Base-by-base conservation (phyloP, 306 rosid genomes). In the Gastrolobium villosum region DNA sequence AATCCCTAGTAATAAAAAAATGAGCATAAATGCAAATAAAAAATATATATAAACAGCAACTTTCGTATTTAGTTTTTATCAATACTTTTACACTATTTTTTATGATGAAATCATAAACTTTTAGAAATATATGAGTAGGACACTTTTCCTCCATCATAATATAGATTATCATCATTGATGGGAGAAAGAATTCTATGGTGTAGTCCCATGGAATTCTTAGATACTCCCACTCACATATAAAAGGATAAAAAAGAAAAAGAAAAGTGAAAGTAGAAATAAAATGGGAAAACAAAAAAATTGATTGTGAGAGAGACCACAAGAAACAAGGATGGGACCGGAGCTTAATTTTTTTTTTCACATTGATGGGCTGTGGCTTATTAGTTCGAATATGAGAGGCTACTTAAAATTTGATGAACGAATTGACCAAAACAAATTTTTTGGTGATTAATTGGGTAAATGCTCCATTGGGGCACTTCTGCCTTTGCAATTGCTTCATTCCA, bases 351-450 rank as follows among this genome's bases (percentile, higher is more conserved):
- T n/a, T n/a, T n/a, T n/a, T n/a, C n/a, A n/a, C n/a, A 5, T 34
- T 34, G 49, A 60, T 74, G 60, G 57, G 9, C 31, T 4, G 37
- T 1, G 6, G 57, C 26, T 30, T 28, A 72, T 56, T 14, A 72
- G 15, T 20, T 39, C 28, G 43, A 50, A 35, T 46, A 54, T 39
- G 40, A 57, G 40, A 57, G 78, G 26, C 39, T 63, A 20, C 52
- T 48, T 32, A 10, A 35, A 48, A 75, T 6, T 61, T 75, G 79
- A 61, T 35, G 70, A 46, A 3, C 5, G 9, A 45, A 45, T 65
- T 67, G 56, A 67, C 56, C 41, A 67, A 66, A 41, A 10, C 40
- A 44, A 5, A 28, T 0, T 40, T 3, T 39, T 1, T 15, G 20
- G 10, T 3, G 0, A 73, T 44, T 44, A 7, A 74, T 59, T 57